These are phyloP conservation scores for Ceratobasidium sp. DNA, from an alignment of 1,284 basidiomycete genomes.

Conservation along the genomic window DNA sequence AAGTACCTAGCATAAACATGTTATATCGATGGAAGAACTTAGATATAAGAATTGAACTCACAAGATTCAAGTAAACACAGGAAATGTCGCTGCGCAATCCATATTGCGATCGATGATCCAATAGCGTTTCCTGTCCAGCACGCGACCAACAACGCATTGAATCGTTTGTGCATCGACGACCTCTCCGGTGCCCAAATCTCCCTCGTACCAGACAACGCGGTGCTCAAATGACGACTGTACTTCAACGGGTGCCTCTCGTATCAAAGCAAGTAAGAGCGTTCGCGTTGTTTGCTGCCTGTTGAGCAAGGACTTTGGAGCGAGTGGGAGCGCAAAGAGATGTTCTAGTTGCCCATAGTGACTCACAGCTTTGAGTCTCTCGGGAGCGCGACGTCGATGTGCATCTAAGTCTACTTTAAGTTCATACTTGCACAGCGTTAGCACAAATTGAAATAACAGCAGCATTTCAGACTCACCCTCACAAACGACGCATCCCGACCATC, in stretches of 20 bases:
- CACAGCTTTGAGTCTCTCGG: background rate
- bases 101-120: constrained; percentile 54
- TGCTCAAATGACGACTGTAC: constrained; percentile 22
- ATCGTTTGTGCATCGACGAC: constrained; percentile 46
- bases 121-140: constrained; percentile 50
- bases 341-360: constrained; percentile 38
- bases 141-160: constrained; percentile 49
- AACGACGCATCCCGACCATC: background rate
- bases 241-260: background rate
- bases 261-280: constrained; percentile 2
- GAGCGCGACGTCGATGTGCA: constrained; percentile 3
- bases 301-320: background rate
- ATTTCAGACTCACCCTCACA: background rate
- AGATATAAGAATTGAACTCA: no score
- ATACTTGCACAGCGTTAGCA: background rate
- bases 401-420: constrained; percentile 11
- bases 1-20: no score
- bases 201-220: constrained; percentile 30
- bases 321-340: background rate
- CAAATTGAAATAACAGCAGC: background rate
- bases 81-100: constrained; percentile 2
- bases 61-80: background rate
- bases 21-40: no score
- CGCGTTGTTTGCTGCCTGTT: background rate
- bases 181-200: constrained; percentile 23